Percentiles rank a stretch among this genome's conserved stretches.
These are phyloP conservation scores for Hanseniaspora nectarophila DNA, from an alignment of 805 yeast species.

Conservation along the genomic window DNA sequence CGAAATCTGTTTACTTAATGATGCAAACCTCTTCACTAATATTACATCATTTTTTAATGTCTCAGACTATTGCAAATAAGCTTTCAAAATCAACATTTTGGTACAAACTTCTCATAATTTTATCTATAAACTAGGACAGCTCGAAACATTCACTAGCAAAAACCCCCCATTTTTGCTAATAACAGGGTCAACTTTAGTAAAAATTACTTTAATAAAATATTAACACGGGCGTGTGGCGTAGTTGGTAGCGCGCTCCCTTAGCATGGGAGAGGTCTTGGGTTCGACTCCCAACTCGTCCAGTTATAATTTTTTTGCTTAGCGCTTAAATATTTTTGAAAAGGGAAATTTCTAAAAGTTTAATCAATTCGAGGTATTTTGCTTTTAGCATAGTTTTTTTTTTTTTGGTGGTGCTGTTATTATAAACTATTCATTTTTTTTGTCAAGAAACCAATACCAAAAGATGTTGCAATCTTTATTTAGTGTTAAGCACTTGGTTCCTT, in stretches of 20 bases:
- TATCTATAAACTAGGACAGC: too few relatives aligned
- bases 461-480: background rate
- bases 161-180: too few relatives aligned
- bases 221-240: constrained; percentile 56
- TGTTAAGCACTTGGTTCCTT: background rate
- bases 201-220: background rate
- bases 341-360: background rate
- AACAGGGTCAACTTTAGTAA: background rate
- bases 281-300: constrained; percentile 38
- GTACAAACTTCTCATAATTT: too few relatives aligned
- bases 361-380: background rate
- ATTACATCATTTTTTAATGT: too few relatives aligned
- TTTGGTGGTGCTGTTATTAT: too few relatives aligned
- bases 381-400: background rate
- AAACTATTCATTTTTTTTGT: background rate
- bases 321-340: background rate
- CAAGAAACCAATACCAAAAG: background rate
- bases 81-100: too few relatives aligned
- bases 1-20: too few relatives aligned
- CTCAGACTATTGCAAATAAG: too few relatives aligned
- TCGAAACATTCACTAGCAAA: too few relatives aligned
- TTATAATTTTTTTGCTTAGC: background rate
- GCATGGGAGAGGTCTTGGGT: constrained; percentile 67
- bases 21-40: too few relatives aligned
- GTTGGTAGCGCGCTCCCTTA: constrained; percentile 70